Base-by-base conservation (phyloP, 1,139 yeast genomes). In the Yamadazyma spencermartinsiae region DNA sequence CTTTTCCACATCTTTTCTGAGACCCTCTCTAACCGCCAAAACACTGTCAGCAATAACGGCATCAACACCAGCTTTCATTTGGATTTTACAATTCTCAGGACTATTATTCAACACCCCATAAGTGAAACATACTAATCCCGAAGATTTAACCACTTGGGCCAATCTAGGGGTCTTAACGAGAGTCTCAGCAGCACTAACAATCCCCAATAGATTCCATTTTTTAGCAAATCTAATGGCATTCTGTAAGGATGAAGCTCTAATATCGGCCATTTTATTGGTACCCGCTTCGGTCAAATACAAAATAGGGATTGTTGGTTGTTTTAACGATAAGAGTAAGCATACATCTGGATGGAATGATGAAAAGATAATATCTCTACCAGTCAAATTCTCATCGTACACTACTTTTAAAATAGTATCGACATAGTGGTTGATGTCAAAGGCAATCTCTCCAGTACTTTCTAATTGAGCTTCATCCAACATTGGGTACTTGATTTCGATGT, bases 31-130 rank as follows among this genome's bases (percentile, higher is more conserved):
- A 11, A 90, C 95, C 0, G 97, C 97, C 56, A 90, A 71, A 3
- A 92, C 98, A 44, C 89, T 84, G 61, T 92, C 98, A 4, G 88
- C 98, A 64, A 92, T 92, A 15, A 92, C 98, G 0, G 98, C 98
- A 68, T 92, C 98, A 7, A 92, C 96, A 11, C 98, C 98, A 9
- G 95, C 92, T 49, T 79, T 80, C 83, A 92, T 85, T 60, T 92
- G 97, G 43, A 86, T 69, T 50, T 81, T 82, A 25, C 96, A 92
- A 49, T 83, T 80, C 42, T 80, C 88, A 0, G 98, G 96, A 34
- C 81, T 82, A 54, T 92, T 92, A 60, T 92, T 92, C 55, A 76
- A 76, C 1, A 77, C 74, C 26, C 98, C 98, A 54, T 92, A 92
- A 0, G 96, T 87, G 40, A 92, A 95, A 61, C 97, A 90, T 11